Base-by-base conservation (phyloP, 2,329 filamentous ascomycete genomes). In the Arthrobotrys pseudoclavata region DNA sequence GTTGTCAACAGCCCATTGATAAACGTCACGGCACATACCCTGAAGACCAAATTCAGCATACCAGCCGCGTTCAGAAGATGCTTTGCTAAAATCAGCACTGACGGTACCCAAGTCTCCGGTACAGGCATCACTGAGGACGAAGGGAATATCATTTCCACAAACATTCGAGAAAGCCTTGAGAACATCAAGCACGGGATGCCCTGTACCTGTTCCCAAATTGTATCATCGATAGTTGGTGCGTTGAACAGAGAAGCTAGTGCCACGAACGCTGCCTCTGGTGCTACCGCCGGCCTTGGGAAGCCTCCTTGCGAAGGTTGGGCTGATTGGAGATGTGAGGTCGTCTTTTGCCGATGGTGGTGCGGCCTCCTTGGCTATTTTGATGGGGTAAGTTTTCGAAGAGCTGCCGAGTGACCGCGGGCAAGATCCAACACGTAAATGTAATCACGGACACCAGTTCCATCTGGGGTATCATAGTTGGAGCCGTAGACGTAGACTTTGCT, bases 341-440 rank as follows among this genome's bases (percentile, higher is more conserved):
- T 68, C 55, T 24, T 48, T 31, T 48, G 42, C 45, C n/a, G 53
- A 24, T 12, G 52, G 42, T 37, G 52, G 15, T 20, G 52, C 22
- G 5, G 31, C 29, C 22, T 7, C 52, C 29, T 57, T 57, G 13
- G 29, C 1, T 18, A 12, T 4, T 26, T 42, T 60, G 34, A 18
- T 40, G 1, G 67, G 60, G 60, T 66, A 9, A 76, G 66, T 18
- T 76, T 76, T n/a, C 72, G 52, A 22, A 90, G 84, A 1, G 90
- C 90, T 5, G 89, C 88, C 42, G 91, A 86, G 82, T 91, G 90
- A 3, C 88, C 89, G 48, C 87, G 85, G 4, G 89, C 89, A 52
- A 91, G 85, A 82, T 91, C 90, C 15, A 86, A 87, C 42, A 91
- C 89, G 80, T 91, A 89, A 79, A 91, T 90, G 81, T 90, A 91